Evolutionary conservation across 495 filamentous ascomycete genomes (phyloP), one percentile per base, ranked within the genome.

Genomic region (Rostrohypoxylon terebratum): DNA sequence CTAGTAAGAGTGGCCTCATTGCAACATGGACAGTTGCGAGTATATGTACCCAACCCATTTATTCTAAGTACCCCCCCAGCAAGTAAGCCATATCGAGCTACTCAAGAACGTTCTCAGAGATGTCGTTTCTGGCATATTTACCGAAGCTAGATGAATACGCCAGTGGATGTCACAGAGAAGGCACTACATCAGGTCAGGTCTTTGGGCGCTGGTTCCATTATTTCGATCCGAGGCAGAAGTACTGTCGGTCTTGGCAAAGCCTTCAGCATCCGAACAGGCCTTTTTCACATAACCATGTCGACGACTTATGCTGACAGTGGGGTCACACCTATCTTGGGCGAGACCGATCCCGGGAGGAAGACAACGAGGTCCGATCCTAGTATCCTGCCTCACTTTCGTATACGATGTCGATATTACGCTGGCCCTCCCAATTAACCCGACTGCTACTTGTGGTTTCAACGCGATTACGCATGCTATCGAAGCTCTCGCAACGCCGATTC

Each of bases 251-350:
- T 91, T 44, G 89, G 89, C 0, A 91, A 92, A 75, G 90, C 90
- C 2, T 87, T 92, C 67, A 88, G 86, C 53, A 86, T 91, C 58
- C 81, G 89, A 25, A 90, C 88, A 5, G 88, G 88, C 0, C 75
- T 91, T 50, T 84, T 85, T 21, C 89, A 92, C 74, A 85, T 92
- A 69, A 89, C 87, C 58, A 88, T 91, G 42, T 88, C 90, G 11
- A 92, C 89, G 11, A 91, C 89, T 0, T 92, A 92, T 78, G 87
- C 90, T 4, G 89, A 89, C 5, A 90, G 88, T 63, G 90, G 91
- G 75, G 90, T 91, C 83, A 91, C 89, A 1, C 87, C 89, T 0
- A 90, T 91, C 54, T 78, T 92, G 36, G 89, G 90, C 0, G 90
- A 92, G 79, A 91, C 89, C 0, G 84, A 83, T 45, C 82, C 88